phyloP scores from a whole-genome alignment of 495 filamentous ascomycete genomes.

The Aeminium ludgeri region DNA sequence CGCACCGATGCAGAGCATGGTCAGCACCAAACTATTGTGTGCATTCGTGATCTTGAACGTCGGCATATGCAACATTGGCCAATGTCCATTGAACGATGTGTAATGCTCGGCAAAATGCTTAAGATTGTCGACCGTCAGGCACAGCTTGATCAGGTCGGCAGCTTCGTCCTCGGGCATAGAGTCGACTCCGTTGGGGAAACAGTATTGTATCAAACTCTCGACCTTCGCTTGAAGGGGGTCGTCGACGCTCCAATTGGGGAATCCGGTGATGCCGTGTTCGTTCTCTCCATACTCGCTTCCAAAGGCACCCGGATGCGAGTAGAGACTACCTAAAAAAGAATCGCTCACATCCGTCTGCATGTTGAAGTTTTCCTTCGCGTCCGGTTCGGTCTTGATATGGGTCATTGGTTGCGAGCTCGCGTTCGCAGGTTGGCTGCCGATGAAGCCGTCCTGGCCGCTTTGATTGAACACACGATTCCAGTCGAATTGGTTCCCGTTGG shows the following conservation, averaged over 20 bases:
- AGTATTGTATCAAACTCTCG: constrained; percentile 27
- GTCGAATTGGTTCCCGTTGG: constrained; percentile 4
- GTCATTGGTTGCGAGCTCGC: constrained; percentile 13
- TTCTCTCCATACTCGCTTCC: constrained; percentile 12
- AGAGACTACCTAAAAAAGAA: constrained; percentile 19
- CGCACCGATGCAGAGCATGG: constrained; percentile 49
- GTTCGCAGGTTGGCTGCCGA: constrained; percentile 14
- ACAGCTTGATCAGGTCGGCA: constrained; percentile 29
- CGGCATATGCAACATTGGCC: constrained; percentile 51
- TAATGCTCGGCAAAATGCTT: constrained; percentile 45
- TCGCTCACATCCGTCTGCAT: constrained; percentile 8
- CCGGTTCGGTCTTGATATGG: constrained; percentile 14
- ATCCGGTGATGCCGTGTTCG: constrained; percentile 16
- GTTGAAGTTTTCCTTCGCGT: constrained; percentile 8
- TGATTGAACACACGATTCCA: constrained; percentile 16
- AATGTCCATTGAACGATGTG: constrained; percentile 47
- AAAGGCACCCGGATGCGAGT: constrained; percentile 14
- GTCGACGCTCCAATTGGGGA: constrained; percentile 22
- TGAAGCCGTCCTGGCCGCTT: constrained; percentile 17
- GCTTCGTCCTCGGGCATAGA: constrained; percentile 18
- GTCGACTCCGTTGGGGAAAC: constrained; percentile 33
- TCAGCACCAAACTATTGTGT: constrained; percentile 41
- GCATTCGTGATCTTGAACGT: constrained; percentile 45
- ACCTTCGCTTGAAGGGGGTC: constrained; percentile 25
- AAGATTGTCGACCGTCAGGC: constrained; percentile 41